A percentile compares a stretch with the other conserved stretches of the same genome.
Evolutionary conservation across 2,329 filamentous ascomycete genomes (phyloP).

Genomic region (Ascochyta lentis): DNA sequence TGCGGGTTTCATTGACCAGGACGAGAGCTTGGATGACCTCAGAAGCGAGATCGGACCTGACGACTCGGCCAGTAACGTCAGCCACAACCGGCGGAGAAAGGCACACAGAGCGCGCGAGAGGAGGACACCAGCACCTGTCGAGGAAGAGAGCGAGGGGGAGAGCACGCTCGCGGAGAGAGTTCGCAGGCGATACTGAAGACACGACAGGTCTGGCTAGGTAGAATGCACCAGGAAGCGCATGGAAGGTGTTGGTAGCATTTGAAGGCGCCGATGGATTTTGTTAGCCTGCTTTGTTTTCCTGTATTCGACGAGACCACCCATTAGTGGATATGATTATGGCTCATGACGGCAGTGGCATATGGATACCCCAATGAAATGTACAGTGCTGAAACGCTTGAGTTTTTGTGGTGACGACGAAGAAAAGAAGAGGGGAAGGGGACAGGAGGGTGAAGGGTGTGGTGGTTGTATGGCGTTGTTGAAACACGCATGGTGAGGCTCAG

Average conservation of each 20-base stretch:
- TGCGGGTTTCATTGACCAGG: slow-evolving; percentile 42
- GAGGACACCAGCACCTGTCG: slow-evolving; percentile 73
- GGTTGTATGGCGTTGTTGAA: not conserved
- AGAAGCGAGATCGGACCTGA: slow-evolving; percentile 70
- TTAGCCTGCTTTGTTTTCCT: slow-evolving; percentile 5
- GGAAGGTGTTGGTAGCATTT: slow-evolving; percentile 1
- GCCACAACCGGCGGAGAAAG: slow-evolving; percentile 70
- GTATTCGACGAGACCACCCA: slow-evolving; percentile 8
- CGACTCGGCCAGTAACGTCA: slow-evolving; percentile 82
- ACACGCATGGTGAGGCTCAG: slow-evolving; percentile 9
- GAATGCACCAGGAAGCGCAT: not conserved
- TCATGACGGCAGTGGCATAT: slow-evolving; percentile 32
- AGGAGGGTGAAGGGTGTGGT: not conserved
- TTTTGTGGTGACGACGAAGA: too few species aligned
- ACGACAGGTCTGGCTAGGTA: not conserved
- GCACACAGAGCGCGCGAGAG: slow-evolving; percentile 73
- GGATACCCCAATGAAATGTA: slow-evolving; percentile 32
- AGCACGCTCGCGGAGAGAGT: slow-evolving; percentile 37
- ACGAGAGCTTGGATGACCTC: slow-evolving; percentile 50
- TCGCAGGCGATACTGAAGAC: slow-evolving; percentile 32
- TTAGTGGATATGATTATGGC: slow-evolving; percentile 26
- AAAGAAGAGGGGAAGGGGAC: not conserved
- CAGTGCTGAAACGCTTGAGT: slow-evolving; percentile 15
- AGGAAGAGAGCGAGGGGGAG: slow-evolving; percentile 56
- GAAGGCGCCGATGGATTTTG: slow-evolving; percentile 1